Evolutionary conservation across 2,329 filamentous ascomycete genomes (phyloP), one percentile per base, ranked within the genome.

Genomic region (Phaeosphaeriaceae sp.): DNA sequence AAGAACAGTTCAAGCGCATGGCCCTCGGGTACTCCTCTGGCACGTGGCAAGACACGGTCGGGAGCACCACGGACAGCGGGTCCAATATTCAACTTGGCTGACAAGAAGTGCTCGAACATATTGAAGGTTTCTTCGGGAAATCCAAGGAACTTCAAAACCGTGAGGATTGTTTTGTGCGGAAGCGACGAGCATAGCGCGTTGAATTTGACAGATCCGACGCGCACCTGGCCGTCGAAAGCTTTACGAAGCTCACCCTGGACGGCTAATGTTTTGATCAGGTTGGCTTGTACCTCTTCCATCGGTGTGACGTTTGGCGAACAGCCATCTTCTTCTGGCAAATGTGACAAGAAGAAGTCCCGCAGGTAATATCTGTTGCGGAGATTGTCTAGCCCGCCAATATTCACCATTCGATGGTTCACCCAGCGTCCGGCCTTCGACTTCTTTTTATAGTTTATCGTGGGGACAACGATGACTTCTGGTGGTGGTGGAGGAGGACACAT

Each of bases 141-240:
- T 0, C 86, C 86, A 46, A 91, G 82, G 65, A 86, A 88, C 25
- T 81, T 76, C 58, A 91, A 71, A 0, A 89, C 79, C 1, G 56
- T 54, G n/a, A 85, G 74, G 19, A 90, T 82, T 0, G 87, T 88
- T 25, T 82, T 73, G 65, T 91, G 88, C 2, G 87, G 81, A 15
- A 89, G 75, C 4, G 82, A 83, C 0, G 86, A 83, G 0, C 84
- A 84, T 57, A 88, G 86, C 78, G 83, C 86, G 46, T 82, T 78
- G 62, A 76, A 72, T 11, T 65, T 57, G 1, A 60, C 51, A 1
- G 59, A 52, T 10, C 66, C 33, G 21, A 51, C 54, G 31, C 58
- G 42, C 7, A 53, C 59, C 1, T 53, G 48, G 3, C 62, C 66
- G 36, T 72, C 62, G 10, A 75, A 55, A 2, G 62, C 60, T 41